Conservation (phyloP, 805 yeast species). For the Nakazawaea ernobii region DNA sequence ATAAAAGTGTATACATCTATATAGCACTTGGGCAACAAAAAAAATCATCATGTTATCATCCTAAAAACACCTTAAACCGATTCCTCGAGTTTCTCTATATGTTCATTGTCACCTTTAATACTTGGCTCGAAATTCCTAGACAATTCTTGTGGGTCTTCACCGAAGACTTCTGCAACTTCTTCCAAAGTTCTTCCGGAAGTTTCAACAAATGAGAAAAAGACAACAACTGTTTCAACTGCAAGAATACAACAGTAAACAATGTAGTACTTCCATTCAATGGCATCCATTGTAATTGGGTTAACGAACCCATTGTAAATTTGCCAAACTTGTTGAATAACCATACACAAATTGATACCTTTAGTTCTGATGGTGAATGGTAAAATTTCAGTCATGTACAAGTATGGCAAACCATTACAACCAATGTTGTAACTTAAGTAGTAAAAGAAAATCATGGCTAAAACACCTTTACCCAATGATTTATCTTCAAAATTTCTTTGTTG, state of each 20-base stretch:
- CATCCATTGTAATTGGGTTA: conserved; percentile 31
- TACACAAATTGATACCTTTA: conserved; percentile 20
- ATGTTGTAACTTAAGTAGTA: conserved; percentile 36
- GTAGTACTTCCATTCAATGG: conserved; percentile 30
- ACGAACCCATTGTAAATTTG: conserved; percentile 28
- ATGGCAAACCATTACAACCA: conserved; percentile 40
- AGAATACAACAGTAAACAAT: conserved; percentile 28
- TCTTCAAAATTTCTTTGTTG: conserved; percentile 34
- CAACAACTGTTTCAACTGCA: conserved; percentile 22
- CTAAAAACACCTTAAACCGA: not conserved
- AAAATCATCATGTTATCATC: not conserved
- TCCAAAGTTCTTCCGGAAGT: conserved; percentile 33
- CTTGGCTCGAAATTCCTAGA: conserved; percentile 10
- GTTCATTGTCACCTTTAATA: conserved; percentile 8
- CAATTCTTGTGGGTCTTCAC: conserved; percentile 8
- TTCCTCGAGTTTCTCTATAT: conserved; percentile 1
- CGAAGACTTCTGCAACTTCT: conserved; percentile 26
- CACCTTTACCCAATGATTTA: conserved; percentile 37
- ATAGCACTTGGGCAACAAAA: not conserved
- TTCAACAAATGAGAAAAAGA: conserved; percentile 29
- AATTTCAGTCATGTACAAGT: conserved; percentile 38
- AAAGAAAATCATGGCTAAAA: conserved; percentile 45
- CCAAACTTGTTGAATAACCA: conserved; percentile 18
- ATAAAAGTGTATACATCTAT: not conserved
- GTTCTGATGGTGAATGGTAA: conserved; percentile 21